These are phyloP conservation scores for Begonia loranthoides DNA, from an alignment of 306 rosid species.

Conservation along the genomic window DNA sequence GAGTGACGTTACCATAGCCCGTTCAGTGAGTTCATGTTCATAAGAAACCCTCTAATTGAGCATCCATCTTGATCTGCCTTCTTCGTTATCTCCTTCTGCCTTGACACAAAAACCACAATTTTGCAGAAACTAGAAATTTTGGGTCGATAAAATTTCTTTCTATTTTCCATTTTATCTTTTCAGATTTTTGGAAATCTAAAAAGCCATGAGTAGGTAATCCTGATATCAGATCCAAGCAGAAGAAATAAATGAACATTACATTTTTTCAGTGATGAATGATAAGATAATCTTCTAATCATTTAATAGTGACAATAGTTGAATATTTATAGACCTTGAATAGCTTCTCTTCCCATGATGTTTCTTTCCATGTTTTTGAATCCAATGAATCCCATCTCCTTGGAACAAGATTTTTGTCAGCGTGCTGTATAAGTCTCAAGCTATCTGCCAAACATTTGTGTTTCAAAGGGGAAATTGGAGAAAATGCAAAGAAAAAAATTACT, in stretches of 20 bases:
- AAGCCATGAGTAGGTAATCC: too few relatives aligned
- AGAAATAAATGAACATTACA: not conserved
- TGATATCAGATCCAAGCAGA: conserved; percentile 18
- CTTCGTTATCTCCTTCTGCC: conserved; percentile 58
- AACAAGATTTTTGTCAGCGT: conserved; percentile 41
- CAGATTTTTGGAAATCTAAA: too few relatives aligned
- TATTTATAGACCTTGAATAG: conserved; percentile 39
- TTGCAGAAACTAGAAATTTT: not conserved
- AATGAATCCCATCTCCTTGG: conserved; percentile 57
- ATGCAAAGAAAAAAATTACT: not conserved
- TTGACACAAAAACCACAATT: conserved; percentile 8
- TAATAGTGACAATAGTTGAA: too few relatives aligned
- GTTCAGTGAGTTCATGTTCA: not conserved
- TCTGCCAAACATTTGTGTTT: conserved; percentile 23
- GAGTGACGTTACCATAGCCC: too few relatives aligned
- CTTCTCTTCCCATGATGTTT: conserved; percentile 52
- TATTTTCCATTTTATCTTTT: too few relatives aligned
- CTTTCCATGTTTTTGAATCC: conserved; percentile 47
- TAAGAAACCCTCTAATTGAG: conserved; percentile 15
- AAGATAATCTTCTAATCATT: not conserved
- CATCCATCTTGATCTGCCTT: conserved; percentile 47
- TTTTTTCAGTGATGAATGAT: too few relatives aligned
- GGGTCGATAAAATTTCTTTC: too few relatives aligned
- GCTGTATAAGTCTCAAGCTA: conserved; percentile 77
- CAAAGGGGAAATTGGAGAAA: conserved; percentile 5